These are phyloP conservation scores for Elaeis oleifera DNA, from an alignment of 202 grass and related monocot species.

Conservation along the genomic window DNA sequence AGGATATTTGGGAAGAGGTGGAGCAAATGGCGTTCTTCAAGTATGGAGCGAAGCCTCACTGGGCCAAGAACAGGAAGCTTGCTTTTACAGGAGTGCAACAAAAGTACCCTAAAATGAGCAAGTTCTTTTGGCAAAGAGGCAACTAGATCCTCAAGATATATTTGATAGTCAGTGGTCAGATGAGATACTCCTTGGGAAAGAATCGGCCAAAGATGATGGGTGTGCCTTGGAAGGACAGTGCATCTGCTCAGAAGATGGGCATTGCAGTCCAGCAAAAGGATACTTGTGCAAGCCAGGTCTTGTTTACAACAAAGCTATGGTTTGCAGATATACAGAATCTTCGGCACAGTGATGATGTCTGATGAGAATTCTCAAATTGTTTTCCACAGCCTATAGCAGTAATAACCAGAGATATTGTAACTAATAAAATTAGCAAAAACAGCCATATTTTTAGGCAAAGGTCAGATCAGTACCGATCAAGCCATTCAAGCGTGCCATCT, in stretches of 20 bases:
- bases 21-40: slow-evolving; percentile 86
- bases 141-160: slow-evolving; percentile 43
- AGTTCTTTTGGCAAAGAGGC: slow-evolving; percentile 34
- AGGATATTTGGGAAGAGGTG: slow-evolving; percentile 84
- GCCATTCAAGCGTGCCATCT: no score
- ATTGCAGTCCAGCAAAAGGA: slow-evolving; percentile 54
- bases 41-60: slow-evolving; percentile 67
- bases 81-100: slow-evolving; percentile 48
- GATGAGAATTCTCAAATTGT: no score
- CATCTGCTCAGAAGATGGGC: slow-evolving; percentile 57
- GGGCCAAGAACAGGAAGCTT: slow-evolving; percentile 60
- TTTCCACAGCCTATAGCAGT: no score
- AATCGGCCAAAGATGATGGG: slow-evolving; percentile 20
- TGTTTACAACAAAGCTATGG: slow-evolving; percentile 60
- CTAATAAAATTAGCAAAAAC: no score
- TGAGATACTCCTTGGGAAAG: slow-evolving; percentile 25
- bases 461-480: no score
- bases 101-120: slow-evolving; percentile 44
- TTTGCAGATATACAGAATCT: slow-evolving; percentile 44
- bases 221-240: slow-evolving; percentile 75
- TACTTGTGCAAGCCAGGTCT: slow-evolving; percentile 54
- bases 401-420: no score
- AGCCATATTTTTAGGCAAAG: no score
- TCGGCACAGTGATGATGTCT: no score
- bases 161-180: slow-evolving; percentile 64